Conservation (phyloP, 257 asterid species). For the Nicotiana tomentosiformis region DNA sequence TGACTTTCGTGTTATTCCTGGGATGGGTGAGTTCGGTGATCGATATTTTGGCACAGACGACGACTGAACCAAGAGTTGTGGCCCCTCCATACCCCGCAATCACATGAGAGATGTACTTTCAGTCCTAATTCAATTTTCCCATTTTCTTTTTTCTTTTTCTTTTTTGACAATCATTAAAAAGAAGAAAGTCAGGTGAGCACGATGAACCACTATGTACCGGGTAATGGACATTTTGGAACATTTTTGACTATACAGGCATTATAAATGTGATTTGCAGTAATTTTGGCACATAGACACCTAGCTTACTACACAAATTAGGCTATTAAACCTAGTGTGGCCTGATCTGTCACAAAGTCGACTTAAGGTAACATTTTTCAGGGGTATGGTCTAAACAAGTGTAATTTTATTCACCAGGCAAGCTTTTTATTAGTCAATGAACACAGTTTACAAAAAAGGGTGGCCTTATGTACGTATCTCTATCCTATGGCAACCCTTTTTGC, state of each 20-base stretch:
- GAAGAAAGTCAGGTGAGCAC: not conserved
- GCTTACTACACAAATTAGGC: no score
- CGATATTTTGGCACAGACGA: constrained; percentile 95
- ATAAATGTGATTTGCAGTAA: not conserved
- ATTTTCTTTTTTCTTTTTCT: no score
- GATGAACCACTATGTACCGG: not conserved
- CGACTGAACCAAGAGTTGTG: constrained; percentile 32
- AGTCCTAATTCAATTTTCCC: not conserved
- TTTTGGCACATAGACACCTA: not conserved
- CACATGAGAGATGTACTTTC: not conserved
- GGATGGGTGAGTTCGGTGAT: constrained; percentile 99
- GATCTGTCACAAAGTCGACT: no score
- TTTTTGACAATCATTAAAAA: no score
- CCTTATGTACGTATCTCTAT: no score
- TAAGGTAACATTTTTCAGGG: no score
- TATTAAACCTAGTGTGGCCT: no score
- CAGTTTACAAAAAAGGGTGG: no score
- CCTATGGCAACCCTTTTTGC: no score
- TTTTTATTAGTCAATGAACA: no score
- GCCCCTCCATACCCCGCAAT: not conserved
- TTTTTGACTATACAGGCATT: constrained; percentile 4
- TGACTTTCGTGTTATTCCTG: constrained; percentile 88
- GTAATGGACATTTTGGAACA: constrained; percentile 1
- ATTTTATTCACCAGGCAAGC: no score
- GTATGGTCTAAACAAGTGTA: no score